phyloP scores from a whole-genome alignment of 257 asterid species.

The Salvia miltiorrhiza region DNA sequence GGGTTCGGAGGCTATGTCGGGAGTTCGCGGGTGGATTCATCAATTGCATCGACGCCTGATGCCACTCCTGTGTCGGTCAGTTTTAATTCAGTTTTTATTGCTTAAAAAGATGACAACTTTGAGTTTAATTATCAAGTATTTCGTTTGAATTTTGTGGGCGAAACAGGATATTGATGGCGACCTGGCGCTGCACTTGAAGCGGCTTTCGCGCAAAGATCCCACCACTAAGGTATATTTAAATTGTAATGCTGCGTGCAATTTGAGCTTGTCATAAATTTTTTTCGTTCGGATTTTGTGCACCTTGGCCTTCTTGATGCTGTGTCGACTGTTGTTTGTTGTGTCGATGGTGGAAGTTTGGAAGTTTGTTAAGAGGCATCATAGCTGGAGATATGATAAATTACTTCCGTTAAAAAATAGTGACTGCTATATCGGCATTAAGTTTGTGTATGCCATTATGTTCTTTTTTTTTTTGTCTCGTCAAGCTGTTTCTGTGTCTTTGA shows the following conservation, averaged over 20 bases:
- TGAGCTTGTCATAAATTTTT: conserved; percentile 8
- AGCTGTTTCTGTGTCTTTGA: background rate
- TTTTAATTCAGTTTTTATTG: conserved; percentile 2
- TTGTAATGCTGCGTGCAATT: background rate
- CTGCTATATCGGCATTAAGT: background rate
- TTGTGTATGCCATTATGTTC: background rate
- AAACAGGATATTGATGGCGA: conserved; percentile 80
- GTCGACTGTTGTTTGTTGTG: background rate
- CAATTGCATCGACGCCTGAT: conserved; percentile 55
- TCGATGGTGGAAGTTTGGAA: background rate
- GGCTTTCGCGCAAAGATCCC: conserved; percentile 92
- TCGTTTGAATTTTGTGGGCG: background rate
- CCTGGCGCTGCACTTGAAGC: conserved; percentile 85
- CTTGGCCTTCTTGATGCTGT: background rate
- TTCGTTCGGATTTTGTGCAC: background rate
- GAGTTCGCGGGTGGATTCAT: conserved; percentile 72
- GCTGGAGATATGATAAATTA: background rate
- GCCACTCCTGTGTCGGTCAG: conserved; percentile 53
- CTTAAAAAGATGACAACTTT: background rate
- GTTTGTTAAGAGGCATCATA: background rate
- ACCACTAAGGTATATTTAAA: conserved; percentile 75
- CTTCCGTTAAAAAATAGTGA: background rate
- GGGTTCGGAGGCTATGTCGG: conserved; percentile 98
- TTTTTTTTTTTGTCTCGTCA: background rate
- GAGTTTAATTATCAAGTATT: background rate